Evolutionary conservation across 1,284 basidiomycete genomes (phyloP).

Genomic region (Calocybe gambosa): DNA sequence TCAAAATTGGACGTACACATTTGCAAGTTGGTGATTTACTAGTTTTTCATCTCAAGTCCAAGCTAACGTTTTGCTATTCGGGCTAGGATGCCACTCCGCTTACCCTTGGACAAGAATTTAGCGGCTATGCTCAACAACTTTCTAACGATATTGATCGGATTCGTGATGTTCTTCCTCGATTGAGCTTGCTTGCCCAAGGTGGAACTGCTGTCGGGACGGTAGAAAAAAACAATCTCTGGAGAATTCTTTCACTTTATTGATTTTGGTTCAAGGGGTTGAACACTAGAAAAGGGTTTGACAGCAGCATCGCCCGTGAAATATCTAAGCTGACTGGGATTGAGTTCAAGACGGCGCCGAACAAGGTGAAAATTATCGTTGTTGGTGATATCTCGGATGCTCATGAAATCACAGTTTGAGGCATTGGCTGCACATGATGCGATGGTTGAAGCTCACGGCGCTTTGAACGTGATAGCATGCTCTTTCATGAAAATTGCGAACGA

Average conservation of each 20-base stretch:
- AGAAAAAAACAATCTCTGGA: slow-evolving; percentile 16
- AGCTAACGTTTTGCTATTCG: slow-evolving; percentile 4
- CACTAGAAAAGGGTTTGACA: slow-evolving; percentile 95
- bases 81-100: slow-evolving; percentile 91
- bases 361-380: slow-evolving; percentile 44
- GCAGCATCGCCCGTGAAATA: slow-evolving; percentile 90
- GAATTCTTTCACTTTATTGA: not conserved
- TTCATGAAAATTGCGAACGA: slow-evolving; percentile 99
- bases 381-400: not conserved
- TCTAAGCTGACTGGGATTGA: slow-evolving; percentile 86
- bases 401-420: slow-evolving; percentile 77
- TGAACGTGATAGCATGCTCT: slow-evolving; percentile 93
- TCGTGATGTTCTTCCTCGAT: slow-evolving; percentile 77
- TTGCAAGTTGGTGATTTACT: slow-evolving; percentile 52
- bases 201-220: slow-evolving; percentile 98
- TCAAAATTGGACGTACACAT: slow-evolving; percentile 99
- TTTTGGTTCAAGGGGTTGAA: slow-evolving; percentile 73
- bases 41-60: not conserved
- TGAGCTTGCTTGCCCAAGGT: slow-evolving; percentile 93
- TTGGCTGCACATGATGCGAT: slow-evolving; percentile 96
- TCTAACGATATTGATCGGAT: slow-evolving; percentile 88
- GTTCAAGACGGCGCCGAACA: slow-evolving; percentile 98
- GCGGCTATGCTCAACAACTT: slow-evolving; percentile 95
- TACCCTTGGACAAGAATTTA: slow-evolving; percentile 98
- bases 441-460: slow-evolving; percentile 93